Base-by-base conservation (phyloP, 805 yeast species). In the Komagataella populi region DNA sequence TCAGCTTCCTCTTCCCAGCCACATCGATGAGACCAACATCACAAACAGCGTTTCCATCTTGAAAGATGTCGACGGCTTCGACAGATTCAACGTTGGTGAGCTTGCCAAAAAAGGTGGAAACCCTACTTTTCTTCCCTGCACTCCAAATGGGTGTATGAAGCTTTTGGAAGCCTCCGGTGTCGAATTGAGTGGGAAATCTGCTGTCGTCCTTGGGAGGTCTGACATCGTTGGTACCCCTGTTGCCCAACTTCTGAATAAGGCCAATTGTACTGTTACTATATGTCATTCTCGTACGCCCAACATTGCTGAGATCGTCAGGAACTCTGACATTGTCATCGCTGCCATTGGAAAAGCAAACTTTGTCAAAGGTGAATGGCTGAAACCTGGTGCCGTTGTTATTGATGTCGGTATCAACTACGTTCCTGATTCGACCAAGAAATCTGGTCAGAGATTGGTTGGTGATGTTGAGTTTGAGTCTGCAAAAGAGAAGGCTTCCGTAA, bases 201-300 rank as follows among this genome's bases (percentile, higher is more conserved):
- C 90, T n/a, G 93, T 86, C 46, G 89, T 86, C 20, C 69, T 86
- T 55, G 95, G 95, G 49, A 77, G 95, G 68, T 83, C 90, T 44
- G 91, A 86, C 66, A 86, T 86, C 57, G 95, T 86, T 30, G 95
- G 95, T 54, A 77, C 82, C 51, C 95, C 95, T 45, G 79, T 85
- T 52, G 80, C 91, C 46, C 76, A 82, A 43, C 70, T 86, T 63
- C 70, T 86, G 60, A 82, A 78, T 60, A 79, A 80, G 63, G 78
- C 78, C 56, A 76, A 86, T 62, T 88, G 91, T 50, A 84, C 87
- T 17, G 93, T 86, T 47, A 83, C 93, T 12, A 70, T 77, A 48
- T 78, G 87, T 62, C 95, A 86, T 66, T 81, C 88, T 48, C 73
- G 72, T 60, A 78, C 93, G 23, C 65, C 72, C 46, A 75, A 76